Evolutionary conservation across 2,329 filamentous ascomycete genomes (phyloP), one percentile per base, ranked within the genome.

Genomic region (Cercospora brassicicola): DNA sequence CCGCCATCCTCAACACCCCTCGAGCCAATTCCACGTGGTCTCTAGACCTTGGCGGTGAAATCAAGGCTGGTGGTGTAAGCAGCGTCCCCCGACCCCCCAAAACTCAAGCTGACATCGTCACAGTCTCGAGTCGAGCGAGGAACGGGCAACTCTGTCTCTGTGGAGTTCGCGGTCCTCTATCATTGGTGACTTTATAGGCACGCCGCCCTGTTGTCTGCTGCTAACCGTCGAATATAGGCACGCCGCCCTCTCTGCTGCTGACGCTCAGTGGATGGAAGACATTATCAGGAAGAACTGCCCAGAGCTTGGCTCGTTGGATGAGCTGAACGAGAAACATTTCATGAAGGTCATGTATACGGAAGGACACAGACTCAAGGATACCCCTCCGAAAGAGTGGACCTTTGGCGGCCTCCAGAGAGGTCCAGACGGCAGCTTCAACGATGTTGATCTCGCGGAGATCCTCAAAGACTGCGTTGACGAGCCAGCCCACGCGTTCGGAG

Each of bases 401-500:
- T 84, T 84, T 69, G 78, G 72, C 18, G 78, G 77, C 11, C 73
- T 84, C 0, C 71, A 82, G 67, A 75, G 82, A 73, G 77, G 77
- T 1, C 64, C 75, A 11, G 76, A 84, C 75, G 79, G 84, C 28
- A 77, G 73, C 36, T 83, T 83, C 74, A 78, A 73, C 30, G 83
- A 85, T 67, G 74, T 73, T 23, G 80, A 83, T 23, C 79, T 85
- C 18, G 82, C 79, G 9, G 77, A 82, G 20, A 76, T 84, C 59
- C 77, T 83, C 73, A 83, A 82, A 66, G 76, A 78, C 68, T 82
- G 81, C 26, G 79, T 85, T 59, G 82, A 85, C 60, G 83, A 85
- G 65, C 79, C 82, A 3, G 82, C 82, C 0, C 82, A 84, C 71
- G 82, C 82, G 0, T 86, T 86, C 73, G 84, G 84, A 13, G 81